phyloP scores from a whole-genome alignment of 352 stramenopile genomes.

The Globisporangium orthogonon region DNA sequence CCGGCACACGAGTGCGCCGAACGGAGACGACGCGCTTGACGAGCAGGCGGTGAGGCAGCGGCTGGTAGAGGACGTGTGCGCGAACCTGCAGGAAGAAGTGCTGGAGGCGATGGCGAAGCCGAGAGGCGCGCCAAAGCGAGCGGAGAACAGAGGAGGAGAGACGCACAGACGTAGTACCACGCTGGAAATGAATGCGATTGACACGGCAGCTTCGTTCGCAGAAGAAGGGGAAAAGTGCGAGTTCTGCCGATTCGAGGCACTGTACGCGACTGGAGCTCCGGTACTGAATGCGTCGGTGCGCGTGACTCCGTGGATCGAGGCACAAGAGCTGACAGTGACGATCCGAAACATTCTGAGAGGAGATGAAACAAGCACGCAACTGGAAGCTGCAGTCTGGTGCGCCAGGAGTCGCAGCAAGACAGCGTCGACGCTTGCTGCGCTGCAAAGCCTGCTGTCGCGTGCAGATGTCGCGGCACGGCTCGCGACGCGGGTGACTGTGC shows the following conservation, averaged over 20 bases:
- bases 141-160: not conserved
- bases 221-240: not conserved
- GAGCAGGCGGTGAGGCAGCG: slow-evolving; percentile 3
- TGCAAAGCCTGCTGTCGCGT: slow-evolving; percentile 10
- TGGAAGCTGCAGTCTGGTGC: not conserved
- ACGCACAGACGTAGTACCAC: not conserved
- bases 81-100: slow-evolving; percentile 33
- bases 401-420: not conserved
- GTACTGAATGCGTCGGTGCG: not conserved
- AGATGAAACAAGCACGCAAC: not conserved
- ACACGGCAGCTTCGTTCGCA: not conserved
- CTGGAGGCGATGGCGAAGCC: slow-evolving; percentile 22
- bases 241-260: slow-evolving; percentile 7
- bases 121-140: not conserved
- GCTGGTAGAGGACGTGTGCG: slow-evolving; percentile 29
- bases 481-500: not conserved
- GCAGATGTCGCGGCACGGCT: slow-evolving; percentile 6
- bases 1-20: too few species aligned
- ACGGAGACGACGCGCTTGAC: not conserved
- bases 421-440: slow-evolving; percentile 1
- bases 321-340: slow-evolving; percentile 1
- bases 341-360: not conserved
- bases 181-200: not conserved
- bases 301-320: slow-evolving; percentile 3
- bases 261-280: not conserved